Evolutionary conservation across 768 basidiomycete species (phyloP).

Genomic region (Suillus placidus): DNA sequence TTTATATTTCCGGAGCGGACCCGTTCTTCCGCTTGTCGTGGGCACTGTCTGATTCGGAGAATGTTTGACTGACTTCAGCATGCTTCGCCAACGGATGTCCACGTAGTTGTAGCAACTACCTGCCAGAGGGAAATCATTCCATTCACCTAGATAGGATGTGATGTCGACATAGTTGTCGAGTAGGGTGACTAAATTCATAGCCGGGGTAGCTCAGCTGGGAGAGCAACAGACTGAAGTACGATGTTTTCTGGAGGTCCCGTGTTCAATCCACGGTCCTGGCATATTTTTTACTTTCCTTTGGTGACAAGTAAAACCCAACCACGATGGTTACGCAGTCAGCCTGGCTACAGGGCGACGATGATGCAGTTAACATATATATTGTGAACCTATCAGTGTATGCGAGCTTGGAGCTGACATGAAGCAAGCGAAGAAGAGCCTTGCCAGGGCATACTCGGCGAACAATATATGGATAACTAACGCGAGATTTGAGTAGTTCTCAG

Average conservation of each 20-base stretch:
- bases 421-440: no score
- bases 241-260: constrained; percentile 44
- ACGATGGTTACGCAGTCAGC: not conserved
- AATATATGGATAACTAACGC: not conserved
- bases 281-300: constrained; percentile 24
- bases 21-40: not conserved
- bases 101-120: not conserved
- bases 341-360: not conserved
- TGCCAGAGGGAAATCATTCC: not conserved
- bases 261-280: constrained; percentile 49
- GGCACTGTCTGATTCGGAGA: not conserved
- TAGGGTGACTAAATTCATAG: not conserved
- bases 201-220: constrained; percentile 41
- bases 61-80: not conserved
- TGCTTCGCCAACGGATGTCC: not conserved
- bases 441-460: no score
- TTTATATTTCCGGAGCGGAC: not conserved
- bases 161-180: not conserved
- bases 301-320: not conserved
- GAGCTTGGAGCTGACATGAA: not conserved
- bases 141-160: not conserved
- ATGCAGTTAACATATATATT: no score
- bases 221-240: constrained; percentile 40
- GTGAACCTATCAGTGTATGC: no score
- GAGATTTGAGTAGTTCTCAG: not conserved